Evolutionary conservation across 2,329 filamentous ascomycete species (phyloP).

Genomic region (Fusarium gaditjirri): DNA sequence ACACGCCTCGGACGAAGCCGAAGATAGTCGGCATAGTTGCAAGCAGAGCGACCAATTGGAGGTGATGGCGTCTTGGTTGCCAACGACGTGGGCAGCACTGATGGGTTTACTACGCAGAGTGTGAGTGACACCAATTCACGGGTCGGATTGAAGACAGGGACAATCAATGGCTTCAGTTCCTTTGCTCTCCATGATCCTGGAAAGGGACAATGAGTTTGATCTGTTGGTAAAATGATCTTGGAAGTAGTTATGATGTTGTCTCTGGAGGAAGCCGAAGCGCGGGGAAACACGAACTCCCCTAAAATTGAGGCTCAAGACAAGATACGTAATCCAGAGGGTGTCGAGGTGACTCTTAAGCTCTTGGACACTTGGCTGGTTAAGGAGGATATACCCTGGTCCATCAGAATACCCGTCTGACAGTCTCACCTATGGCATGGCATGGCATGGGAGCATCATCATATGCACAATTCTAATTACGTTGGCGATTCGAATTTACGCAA

Average conservation of each 20-base stretch:
- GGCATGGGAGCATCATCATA: background rate
- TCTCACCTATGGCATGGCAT: background rate
- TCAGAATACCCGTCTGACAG: constrained; percentile 16
- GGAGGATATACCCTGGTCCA: constrained; percentile 1
- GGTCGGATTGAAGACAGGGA: background rate
- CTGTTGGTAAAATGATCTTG: background rate
- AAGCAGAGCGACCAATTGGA: constrained; percentile 14
- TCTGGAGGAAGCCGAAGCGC: background rate
- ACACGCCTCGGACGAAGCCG: constrained; percentile 28
- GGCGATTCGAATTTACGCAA: background rate
- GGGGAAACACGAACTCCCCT: constrained; percentile 21
- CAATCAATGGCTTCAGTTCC: background rate
- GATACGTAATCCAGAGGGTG: background rate
- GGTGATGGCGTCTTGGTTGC: background rate
- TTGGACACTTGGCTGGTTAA: background rate
- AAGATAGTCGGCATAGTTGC: background rate
- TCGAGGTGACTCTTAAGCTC: background rate
- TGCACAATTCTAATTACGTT: background rate
- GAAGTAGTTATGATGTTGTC: background rate
- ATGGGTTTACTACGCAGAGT: constrained; percentile 1
- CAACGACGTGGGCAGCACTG: constrained; percentile 7
- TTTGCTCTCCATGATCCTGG: background rate
- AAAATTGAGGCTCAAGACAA: constrained; percentile 35
- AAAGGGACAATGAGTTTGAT: background rate
- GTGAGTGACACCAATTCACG: constrained; percentile 7